Conservation (phyloP, 257 asterid genomes). For the Thymus mandschuricus region DNA sequence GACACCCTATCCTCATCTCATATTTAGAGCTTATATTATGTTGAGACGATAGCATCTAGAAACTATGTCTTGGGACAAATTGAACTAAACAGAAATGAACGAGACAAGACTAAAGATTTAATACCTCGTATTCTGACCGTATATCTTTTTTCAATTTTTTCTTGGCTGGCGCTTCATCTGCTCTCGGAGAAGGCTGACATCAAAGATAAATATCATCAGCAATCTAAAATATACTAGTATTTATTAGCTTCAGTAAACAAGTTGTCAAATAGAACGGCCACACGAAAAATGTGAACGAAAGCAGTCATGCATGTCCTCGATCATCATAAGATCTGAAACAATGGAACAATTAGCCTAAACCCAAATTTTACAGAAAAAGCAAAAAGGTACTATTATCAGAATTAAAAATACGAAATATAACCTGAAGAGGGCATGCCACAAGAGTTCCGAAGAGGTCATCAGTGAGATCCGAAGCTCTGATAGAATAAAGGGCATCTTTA, state of each 20-base stretch:
- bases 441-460: conserved; percentile 83
- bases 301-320: background rate
- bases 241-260: background rate
- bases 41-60: conserved; percentile 11
- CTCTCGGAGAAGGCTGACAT: conserved; percentile 61
- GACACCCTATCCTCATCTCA: background rate
- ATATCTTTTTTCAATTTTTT: conserved; percentile 59
- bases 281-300: conserved; percentile 25
- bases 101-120: conserved; percentile 24
- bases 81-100: conserved; percentile 11
- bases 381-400: background rate
- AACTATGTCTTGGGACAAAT: background rate
- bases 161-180: conserved; percentile 58
- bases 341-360: background rate
- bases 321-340: background rate
- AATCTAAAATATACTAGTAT: background rate
- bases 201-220: conserved; percentile 3
- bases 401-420: conserved; percentile 19
- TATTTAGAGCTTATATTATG: background rate
- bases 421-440: conserved; percentile 76
- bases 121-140: conserved; percentile 68
- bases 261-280: background rate
- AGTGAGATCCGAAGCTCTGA: conserved; percentile 81
- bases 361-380: background rate
- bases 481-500: conserved; percentile 76